phyloP scores from a whole-genome alignment of 2,329 filamentous ascomycete genomes.

The Ophiostoma sp. region DNA sequence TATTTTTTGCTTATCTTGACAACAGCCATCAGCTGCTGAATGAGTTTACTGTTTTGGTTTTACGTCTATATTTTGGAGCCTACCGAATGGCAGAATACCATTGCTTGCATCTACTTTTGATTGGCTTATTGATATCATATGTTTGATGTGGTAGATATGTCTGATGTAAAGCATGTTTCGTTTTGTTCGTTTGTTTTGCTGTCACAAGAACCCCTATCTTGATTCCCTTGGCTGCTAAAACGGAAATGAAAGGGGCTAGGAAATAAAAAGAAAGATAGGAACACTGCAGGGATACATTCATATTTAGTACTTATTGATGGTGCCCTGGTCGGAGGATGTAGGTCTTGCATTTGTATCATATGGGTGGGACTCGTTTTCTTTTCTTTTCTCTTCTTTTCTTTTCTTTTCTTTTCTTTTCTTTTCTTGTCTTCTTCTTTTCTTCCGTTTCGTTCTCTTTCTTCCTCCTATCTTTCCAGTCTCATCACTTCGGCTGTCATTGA shows the following conservation, averaged over 20 bases:
- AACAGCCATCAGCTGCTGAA: no score
- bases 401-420: neutral
- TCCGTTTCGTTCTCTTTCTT: neutral
- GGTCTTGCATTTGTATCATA: conserved; percentile 3
- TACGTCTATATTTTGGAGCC: neutral
- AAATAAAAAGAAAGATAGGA: neutral
- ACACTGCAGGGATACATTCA: neutral
- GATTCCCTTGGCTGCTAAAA: neutral
- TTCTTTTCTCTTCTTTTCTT: neutral
- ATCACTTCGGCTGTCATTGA: neutral
- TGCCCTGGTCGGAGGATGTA: neutral
- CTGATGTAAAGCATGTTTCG: neutral
- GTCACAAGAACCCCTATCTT: neutral
- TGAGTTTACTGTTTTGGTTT: neutral
- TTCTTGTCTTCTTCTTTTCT: neutral
- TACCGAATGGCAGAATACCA: neutral
- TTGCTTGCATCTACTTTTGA: neutral
- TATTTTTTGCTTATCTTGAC: neutral
- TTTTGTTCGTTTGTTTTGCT: neutral
- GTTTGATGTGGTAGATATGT: neutral
- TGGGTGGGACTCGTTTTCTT: neutral
- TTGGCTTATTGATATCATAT: neutral
- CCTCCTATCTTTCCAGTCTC: neutral
- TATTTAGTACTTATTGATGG: neutral
- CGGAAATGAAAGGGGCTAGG: neutral